Evolutionary conservation across 2,329 filamentous ascomycete species (phyloP).

Genomic region (Colletotrichum godetiae): DNA sequence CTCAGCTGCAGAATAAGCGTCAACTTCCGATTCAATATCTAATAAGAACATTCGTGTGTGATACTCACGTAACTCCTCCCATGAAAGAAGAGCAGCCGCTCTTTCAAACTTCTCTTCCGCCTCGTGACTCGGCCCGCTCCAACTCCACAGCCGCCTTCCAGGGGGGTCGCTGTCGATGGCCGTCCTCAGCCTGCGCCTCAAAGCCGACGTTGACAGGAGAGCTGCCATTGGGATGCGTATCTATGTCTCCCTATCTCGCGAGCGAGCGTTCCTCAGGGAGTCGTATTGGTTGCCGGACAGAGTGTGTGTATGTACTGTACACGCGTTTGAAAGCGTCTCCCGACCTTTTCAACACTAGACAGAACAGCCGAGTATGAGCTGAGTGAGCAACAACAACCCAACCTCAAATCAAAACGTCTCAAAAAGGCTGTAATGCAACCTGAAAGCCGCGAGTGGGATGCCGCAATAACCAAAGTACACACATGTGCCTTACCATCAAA

Average conservation of each 20-base stretch:
- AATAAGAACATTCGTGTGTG: not conserved
- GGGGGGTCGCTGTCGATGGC: constrained; percentile 6
- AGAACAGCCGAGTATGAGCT: too few relatives aligned
- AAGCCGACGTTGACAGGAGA: constrained; percentile 6
- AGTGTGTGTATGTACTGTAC: not conserved
- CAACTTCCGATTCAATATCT: not conserved
- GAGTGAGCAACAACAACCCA: not conserved
- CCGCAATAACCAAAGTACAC: too few relatives aligned
- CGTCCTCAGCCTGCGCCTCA: constrained; percentile 12
- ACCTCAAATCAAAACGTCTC: not conserved
- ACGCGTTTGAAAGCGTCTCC: too few relatives aligned
- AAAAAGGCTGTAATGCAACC: not conserved
- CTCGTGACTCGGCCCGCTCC: not conserved
- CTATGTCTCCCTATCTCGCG: too few relatives aligned
- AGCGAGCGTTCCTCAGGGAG: not conserved
- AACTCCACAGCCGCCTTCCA: not conserved
- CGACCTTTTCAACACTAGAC: too few relatives aligned
- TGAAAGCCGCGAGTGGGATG: not conserved
- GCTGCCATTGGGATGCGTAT: not conserved
- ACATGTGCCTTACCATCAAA: too few relatives aligned
- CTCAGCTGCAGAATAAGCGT: not conserved
- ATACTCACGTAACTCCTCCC: constrained; percentile 24
- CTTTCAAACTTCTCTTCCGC: not conserved
- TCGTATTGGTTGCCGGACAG: too few relatives aligned
- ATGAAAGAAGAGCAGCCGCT: not conserved